phyloP scores from a whole-genome alignment of 148 eudicot species.

The Camellia granthamiana region DNA sequence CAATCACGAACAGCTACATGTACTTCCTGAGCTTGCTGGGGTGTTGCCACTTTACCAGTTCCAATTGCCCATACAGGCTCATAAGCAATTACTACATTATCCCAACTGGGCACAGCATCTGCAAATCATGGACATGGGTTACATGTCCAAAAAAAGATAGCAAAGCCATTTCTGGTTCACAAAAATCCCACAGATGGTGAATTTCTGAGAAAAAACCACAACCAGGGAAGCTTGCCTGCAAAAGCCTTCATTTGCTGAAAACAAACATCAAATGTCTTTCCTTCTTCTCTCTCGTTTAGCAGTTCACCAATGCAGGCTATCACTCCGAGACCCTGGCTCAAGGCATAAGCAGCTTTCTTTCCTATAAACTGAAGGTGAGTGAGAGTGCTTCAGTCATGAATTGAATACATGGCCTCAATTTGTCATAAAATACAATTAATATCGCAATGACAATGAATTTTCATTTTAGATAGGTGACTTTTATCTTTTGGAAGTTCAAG shows the following conservation, averaged over 20 bases:
- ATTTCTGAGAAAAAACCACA: constrained; percentile 8
- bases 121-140: constrained; percentile 25
- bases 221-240: constrained; percentile 52
- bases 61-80: constrained; percentile 99
- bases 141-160: background rate
- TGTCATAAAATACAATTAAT: background rate
- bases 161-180: background rate
- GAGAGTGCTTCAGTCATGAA: constrained; percentile 20
- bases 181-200: background rate
- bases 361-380: constrained; percentile 73
- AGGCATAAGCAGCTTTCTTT: constrained; percentile 92
- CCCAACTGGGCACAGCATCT: constrained; percentile 95
- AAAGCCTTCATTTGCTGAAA: constrained; percentile 78
- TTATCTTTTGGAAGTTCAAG: background rate
- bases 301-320: constrained; percentile 96
- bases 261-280: constrained; percentile 91
- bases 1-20: constrained; percentile 92
- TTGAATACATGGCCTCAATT: background rate
- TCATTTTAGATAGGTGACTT: background rate
- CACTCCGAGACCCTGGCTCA: constrained; percentile 76
- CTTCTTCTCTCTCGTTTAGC: constrained; percentile 82
- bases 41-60: constrained; percentile 95
- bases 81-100: constrained; percentile 84
- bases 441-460: background rate
- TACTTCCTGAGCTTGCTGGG: constrained; percentile 97